Conservation (phyloP, 257 asterid genomes). For the Nicotiana benthamiana region DNA sequence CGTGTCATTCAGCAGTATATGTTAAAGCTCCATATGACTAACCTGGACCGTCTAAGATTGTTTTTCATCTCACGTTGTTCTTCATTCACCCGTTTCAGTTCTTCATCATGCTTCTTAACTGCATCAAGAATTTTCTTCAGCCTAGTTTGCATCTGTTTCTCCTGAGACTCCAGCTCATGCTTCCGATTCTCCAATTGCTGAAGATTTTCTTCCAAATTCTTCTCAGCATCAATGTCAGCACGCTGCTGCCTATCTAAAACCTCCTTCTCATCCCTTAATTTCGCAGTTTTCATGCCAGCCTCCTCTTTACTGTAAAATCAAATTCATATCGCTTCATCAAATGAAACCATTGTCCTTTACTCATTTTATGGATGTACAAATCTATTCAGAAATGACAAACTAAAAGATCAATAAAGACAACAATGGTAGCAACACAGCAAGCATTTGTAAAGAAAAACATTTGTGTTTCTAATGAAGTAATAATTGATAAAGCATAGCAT, state of each 20-base stretch:
- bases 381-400: neutral
- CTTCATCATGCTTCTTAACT: constrained; percentile 73
- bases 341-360: neutral
- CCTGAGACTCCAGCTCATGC: constrained; percentile 85
- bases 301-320: constrained; percentile 76
- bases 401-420: neutral
- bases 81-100: constrained; percentile 51
- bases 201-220: constrained; percentile 87
- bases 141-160: constrained; percentile 77
- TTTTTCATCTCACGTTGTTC: constrained; percentile 84
- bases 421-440: neutral
- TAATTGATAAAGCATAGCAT: neutral
- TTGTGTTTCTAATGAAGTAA: neutral
- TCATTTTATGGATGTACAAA: neutral
- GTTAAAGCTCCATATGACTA: neutral
- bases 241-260: constrained; percentile 88
- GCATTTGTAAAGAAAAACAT: neutral
- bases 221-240: constrained; percentile 79
- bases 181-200: constrained; percentile 80
- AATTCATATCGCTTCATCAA: neutral
- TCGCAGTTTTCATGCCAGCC: constrained; percentile 97
- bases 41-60: constrained; percentile 76
- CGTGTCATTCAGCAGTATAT: neutral
- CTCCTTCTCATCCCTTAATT: constrained; percentile 89
- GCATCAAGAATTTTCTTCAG: constrained; percentile 65